Conservation (phyloP, 345 rosid species). For the Viola odorata region DNA sequence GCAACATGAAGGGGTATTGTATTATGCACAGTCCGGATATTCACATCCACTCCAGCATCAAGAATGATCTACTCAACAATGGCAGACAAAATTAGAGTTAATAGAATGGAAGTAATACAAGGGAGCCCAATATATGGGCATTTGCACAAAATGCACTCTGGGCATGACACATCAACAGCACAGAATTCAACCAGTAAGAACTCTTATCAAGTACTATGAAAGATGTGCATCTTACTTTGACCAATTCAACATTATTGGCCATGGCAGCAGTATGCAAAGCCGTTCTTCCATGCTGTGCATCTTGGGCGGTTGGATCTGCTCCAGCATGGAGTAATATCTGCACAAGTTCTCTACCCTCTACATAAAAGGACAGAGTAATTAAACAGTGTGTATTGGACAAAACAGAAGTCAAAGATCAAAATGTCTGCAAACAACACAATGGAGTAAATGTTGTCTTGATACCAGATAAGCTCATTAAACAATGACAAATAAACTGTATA, state of each 20-base stretch:
- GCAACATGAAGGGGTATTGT: conserved; percentile 95
- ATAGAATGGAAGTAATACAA: background rate
- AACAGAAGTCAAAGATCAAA: no score
- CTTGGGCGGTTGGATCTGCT: conserved; percentile 87
- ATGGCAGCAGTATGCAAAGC: conserved; percentile 88
- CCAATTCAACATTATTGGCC: conserved; percentile 86
- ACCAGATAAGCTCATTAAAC: no score
- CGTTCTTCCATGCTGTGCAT: conserved; percentile 79
- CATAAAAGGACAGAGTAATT: background rate
- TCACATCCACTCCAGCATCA: conserved; percentile 90
- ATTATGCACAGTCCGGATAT: conserved; percentile 75
- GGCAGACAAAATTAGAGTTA: background rate
- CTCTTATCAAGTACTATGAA: no score
- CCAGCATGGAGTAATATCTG: conserved; percentile 81
- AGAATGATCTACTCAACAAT: conserved; percentile 61
- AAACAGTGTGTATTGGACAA: background rate
- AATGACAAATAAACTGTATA: no score
- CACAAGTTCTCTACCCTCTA: conserved; percentile 93
- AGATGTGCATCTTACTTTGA: conserved; percentile 42
- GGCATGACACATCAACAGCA: background rate
- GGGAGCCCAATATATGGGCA: no score
- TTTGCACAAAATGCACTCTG: background rate
- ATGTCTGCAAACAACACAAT: no score
- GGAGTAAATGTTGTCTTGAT: no score
- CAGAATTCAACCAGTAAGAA: conserved; percentile 12